Evolutionary conservation across 1,139 yeast genomes (phyloP).

Genomic region (Scheffersomyces lignicola): DNA sequence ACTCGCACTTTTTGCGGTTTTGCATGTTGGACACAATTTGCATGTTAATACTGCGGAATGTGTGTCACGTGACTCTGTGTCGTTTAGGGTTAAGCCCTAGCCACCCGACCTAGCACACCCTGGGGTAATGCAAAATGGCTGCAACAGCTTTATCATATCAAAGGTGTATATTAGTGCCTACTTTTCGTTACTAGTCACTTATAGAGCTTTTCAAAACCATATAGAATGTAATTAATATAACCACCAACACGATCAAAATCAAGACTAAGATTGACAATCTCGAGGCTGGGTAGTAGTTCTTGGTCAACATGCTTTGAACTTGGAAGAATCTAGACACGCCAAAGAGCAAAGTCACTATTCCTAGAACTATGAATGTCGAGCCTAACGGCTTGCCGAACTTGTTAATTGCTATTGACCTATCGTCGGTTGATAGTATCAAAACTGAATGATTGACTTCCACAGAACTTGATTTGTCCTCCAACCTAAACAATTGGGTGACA

Average conservation of each 20-base stretch:
- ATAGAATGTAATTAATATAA: constrained; percentile 24
- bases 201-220: constrained; percentile 22
- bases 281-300: constrained; percentile 32
- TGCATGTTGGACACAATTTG: too few relatives aligned
- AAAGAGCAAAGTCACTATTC: constrained; percentile 32
- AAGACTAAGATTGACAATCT: constrained; percentile 24
- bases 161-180: too few relatives aligned
- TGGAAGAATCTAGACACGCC: constrained; percentile 36
- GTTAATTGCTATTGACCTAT: constrained; percentile 12
- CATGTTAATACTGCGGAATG: too few relatives aligned
- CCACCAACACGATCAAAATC: constrained; percentile 19
- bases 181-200: too few relatives aligned
- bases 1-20: constrained; percentile 1
- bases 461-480: constrained; percentile 24
- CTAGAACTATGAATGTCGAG: constrained; percentile 32
- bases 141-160: too few relatives aligned
- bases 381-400: constrained; percentile 40
- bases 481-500: constrained; percentile 40
- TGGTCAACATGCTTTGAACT: constrained; percentile 30
- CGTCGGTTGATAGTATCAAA: constrained; percentile 11
- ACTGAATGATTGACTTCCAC: constrained; percentile 16
- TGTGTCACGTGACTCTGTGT: too few relatives aligned
- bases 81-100: too few relatives aligned
- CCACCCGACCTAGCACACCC: too few relatives aligned
- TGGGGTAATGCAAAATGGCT: too few relatives aligned